phyloP scores from a whole-genome alignment of 495 filamentous ascomycete genomes.

The Aspergillus panamensis region DNA sequence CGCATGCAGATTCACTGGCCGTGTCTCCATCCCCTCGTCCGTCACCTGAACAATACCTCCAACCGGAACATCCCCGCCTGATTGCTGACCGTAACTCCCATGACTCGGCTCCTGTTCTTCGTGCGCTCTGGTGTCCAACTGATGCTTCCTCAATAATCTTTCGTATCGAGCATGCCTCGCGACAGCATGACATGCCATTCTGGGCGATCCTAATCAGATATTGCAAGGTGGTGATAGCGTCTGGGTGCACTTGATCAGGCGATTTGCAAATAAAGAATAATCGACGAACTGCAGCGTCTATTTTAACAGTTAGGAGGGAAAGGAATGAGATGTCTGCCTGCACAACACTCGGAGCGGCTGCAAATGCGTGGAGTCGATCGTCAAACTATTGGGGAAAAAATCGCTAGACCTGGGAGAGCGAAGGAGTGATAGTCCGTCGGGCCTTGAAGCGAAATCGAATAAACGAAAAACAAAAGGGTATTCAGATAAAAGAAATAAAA shows the following conservation, averaged over 20 bases:
- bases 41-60: neutral
- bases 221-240: neutral
- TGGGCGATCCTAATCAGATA: slow-evolving; percentile 4
- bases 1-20: slow-evolving; percentile 1
- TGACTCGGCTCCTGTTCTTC: neutral
- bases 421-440: neutral
- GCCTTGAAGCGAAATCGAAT: neutral
- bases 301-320: neutral
- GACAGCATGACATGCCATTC: slow-evolving; percentile 26
- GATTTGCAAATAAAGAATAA: neutral
- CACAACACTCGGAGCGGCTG: slow-evolving; percentile 17
- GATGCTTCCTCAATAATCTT: slow-evolving; percentile 18
- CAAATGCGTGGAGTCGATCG: neutral
- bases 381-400: neutral
- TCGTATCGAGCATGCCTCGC: slow-evolving; percentile 21
- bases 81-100: neutral
- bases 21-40: neutral
- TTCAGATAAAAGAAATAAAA: slow-evolving; percentile 1
- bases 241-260: neutral
- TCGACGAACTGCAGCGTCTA: neutral
- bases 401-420: neutral
- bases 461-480: slow-evolving; percentile 6
- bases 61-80: neutral
- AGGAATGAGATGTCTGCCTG: slow-evolving; percentile 23
- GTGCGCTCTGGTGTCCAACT: slow-evolving; percentile 8